Evolutionary conservation across 2,329 filamentous ascomycete genomes (phyloP).

Genomic region (Trichophyton simii): DNA sequence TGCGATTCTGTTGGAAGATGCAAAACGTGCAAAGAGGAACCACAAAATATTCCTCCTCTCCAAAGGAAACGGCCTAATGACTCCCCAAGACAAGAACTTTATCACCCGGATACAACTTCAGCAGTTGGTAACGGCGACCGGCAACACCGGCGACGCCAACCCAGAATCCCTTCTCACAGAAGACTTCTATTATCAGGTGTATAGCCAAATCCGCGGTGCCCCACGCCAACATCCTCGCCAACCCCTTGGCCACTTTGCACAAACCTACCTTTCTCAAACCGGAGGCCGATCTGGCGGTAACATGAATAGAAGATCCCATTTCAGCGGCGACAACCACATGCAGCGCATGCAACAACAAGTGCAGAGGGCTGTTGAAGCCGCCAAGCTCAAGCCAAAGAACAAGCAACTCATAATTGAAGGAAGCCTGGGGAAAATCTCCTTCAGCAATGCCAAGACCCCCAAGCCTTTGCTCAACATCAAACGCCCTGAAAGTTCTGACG

Average conservation of each 20-base stretch:
- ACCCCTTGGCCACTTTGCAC: slow-evolving; percentile 87
- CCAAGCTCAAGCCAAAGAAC: slow-evolving; percentile 95
- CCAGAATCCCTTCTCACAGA: slow-evolving; percentile 72
- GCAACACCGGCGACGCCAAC: slow-evolving; percentile 67
- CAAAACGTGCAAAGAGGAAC: slow-evolving; percentile 88
- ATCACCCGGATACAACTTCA: slow-evolving; percentile 96
- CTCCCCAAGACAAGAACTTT: slow-evolving; percentile 98
- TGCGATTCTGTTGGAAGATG: slow-evolving; percentile 77
- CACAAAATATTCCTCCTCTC: slow-evolving; percentile 94
- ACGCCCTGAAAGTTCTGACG: slow-evolving; percentile 57
- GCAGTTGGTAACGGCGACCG: slow-evolving; percentile 84
- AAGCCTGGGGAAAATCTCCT: slow-evolving; percentile 93
- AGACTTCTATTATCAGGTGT: slow-evolving; percentile 98
- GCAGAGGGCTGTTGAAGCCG: slow-evolving; percentile 88
- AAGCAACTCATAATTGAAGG: slow-evolving; percentile 94
- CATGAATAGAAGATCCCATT: slow-evolving; percentile 56
- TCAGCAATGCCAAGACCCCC: slow-evolving; percentile 96
- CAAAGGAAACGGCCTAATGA: slow-evolving; percentile 95
- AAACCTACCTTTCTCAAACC: slow-evolving; percentile 94
- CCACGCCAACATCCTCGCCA: slow-evolving; percentile 85
- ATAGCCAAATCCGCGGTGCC: slow-evolving; percentile 82
- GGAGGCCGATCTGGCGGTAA: slow-evolving; percentile 63
- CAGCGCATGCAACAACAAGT: slow-evolving; percentile 99
- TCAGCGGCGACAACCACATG: slow-evolving; percentile 89
- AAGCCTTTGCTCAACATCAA: slow-evolving; percentile 94